Evolutionary conservation across 139 green algal genomes (phyloP), one percentile per base, ranked within the genome.

Genomic region (Chlamydomonas eustigma): DNA sequence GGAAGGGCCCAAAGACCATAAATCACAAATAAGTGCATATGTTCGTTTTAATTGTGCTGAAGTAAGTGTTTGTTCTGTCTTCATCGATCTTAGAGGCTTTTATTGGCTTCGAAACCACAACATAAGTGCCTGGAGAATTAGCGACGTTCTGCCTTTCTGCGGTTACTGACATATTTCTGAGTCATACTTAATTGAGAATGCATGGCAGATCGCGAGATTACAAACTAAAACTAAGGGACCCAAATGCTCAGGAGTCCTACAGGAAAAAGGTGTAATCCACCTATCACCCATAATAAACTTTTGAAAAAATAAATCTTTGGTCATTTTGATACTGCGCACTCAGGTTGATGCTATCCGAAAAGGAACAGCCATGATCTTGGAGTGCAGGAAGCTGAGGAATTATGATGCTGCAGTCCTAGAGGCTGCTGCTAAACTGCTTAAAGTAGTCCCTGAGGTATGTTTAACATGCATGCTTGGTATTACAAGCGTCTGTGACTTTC

Each of bases 371-470:
- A 37, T 88, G 39, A 76, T 90, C 25, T 69, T 90, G 66, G 77
- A 82, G 50, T 88, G 80, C 51, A 76, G 85, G 1, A 44, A 72
- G 30, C 51, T 71, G 58, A 25, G 30, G 35, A 75, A 82, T 2
- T 88, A 86, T 67, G 85, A 90, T 25, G 52, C 51, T 3, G 39
- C 75, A 32, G 78, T 83, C 1, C 73, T 90, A 18, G 73, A 79
- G n/a, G 84, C 80, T 1, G 71, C 86, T 24, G 83, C 76, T 0
- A 87, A 89, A 67, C 78, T 90, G 25, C 76, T 90, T 22, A 81
- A 77, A n/a, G 76, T 87, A 2, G 80, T 88, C 37, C 85, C 85
- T 39, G 87, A 91, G 77, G 91, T 96, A 30, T 39, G 92, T 25
- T 37, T 32, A 3, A 63, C 68, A 67, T n/a, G n/a, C n/a, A n/a